Percentiles rank a stretch among this genome's conserved stretches.
Evolutionary conservation across 2,329 filamentous ascomycete genomes (phyloP).

Genomic region (Aspergillus transmontanensis): DNA sequence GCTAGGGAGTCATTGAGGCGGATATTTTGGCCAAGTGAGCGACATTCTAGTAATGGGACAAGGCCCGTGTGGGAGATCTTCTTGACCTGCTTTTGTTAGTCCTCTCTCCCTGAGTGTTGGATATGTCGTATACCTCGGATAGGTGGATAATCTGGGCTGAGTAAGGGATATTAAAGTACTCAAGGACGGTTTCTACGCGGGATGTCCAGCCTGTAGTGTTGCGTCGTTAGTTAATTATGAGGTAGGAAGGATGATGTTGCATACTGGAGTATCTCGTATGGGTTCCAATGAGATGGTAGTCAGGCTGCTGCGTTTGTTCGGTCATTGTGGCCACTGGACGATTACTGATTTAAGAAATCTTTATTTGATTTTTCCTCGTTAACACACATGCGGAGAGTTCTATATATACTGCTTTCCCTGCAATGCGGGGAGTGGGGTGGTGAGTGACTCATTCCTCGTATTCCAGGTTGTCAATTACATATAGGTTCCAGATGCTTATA

Average conservation of each 20-base stretch:
- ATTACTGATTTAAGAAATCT: too few species aligned
- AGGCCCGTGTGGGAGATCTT: slow-evolving; percentile 31
- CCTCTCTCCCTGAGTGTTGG: not conserved
- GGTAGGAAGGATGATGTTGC: not conserved
- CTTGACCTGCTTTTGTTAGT: slow-evolving; percentile 20
- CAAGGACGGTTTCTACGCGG: slow-evolving; percentile 35
- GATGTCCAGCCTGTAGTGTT: slow-evolving; percentile 41
- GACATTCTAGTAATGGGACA: slow-evolving; percentile 31
- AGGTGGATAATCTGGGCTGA: slow-evolving; percentile 26
- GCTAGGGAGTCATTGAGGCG: slow-evolving; percentile 34
- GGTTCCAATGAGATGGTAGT: slow-evolving; percentile 34
- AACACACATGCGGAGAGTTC: too few species aligned
- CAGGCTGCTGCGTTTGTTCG: slow-evolving; percentile 10
- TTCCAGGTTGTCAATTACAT: too few species aligned
- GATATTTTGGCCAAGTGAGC: slow-evolving; percentile 24
- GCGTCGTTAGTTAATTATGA: too few species aligned
- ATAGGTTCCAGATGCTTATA: too few species aligned
- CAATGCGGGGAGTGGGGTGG: too few species aligned
- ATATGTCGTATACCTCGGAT: slow-evolving; percentile 23
- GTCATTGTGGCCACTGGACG: not conserved
- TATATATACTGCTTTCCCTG: too few species aligned
- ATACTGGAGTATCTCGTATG: slow-evolving; percentile 39
- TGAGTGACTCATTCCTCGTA: too few species aligned
- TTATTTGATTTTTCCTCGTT: too few species aligned
- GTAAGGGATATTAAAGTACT: slow-evolving; percentile 39